Evolutionary conservation across 768 basidiomycete species (phyloP), one percentile per base, ranked within the genome.

Genomic region (Lyophyllum decastes): DNA sequence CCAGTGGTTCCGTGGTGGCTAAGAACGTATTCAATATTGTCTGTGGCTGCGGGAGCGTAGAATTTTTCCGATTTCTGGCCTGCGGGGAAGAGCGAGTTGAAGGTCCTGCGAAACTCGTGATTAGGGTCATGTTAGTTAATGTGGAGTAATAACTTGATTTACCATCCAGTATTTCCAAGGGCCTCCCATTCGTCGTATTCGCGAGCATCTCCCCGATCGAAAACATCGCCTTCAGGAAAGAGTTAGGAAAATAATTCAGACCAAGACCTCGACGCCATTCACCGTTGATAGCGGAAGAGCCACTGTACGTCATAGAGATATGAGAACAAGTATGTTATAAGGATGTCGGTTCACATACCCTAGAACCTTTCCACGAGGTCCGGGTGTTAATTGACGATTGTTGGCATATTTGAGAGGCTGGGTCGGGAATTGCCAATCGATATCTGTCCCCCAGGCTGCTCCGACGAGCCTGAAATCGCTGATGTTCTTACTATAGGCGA

Each of bases 321-420:
- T 10, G 30, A 10, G 30, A 10, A 30, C 10, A 17, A 34, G 30
- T 10, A 6, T 4, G 40, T 38, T 21, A 35, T 24, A 26, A 17
- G 26, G 14, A 24, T 25, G 38, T 26, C n/a, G 11, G 22, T 41
- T 1, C 17, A 41, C 50, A 21, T 38, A 52, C 50, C 49, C 49
- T 35, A 51, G 49, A 51, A 51, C 49, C 49, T 51, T 51, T 40
- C 49, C 49, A 38, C 49, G 49, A 38, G 49, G 49, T 16, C 33
- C 34, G 10, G 33, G 49, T 4, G 35, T 40, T 22, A 52, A 52
- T 26, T 24, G 21, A 17, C 50, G 50, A n/a, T 52, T 38, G 49
- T 51, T 51, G 12, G 49, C 49, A 21, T 51, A 51, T 12, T 34
- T 21, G 17, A 51, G 34, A 17, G 49, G 49, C 11, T 51, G 27